Evolutionary conservation across 176 grass and related monocot species (phyloP).

Genomic region (Bromus sterilis): DNA sequence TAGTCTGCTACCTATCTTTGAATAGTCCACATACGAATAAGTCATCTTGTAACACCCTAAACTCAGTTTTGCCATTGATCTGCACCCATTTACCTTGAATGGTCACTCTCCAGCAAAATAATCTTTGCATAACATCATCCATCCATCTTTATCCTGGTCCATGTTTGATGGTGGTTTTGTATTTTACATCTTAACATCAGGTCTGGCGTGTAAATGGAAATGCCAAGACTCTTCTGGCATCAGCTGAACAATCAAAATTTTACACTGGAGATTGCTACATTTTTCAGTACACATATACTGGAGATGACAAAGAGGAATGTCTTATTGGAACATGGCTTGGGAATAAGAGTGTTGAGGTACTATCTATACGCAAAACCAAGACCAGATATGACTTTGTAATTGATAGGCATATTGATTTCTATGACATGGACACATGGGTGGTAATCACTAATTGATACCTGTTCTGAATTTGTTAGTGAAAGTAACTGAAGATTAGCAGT

Average conservation of each 20-base stretch:
- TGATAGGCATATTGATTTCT: background rate
- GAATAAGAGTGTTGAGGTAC: constrained; percentile 77
- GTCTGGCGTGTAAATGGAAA: constrained; percentile 85
- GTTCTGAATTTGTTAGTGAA: background rate
- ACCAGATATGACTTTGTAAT: constrained; percentile 9
- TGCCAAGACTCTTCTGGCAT: constrained; percentile 58
- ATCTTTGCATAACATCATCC: background rate
- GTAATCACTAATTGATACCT: background rate
- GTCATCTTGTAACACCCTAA: background rate
- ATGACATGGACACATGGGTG: background rate
- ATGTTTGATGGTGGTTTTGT: constrained; percentile 17
- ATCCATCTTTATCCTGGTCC: constrained; percentile 13
- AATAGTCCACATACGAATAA: background rate
- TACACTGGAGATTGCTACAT: constrained; percentile 94
- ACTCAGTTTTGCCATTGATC: background rate
- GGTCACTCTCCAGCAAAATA: background rate
- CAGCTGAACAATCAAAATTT: constrained; percentile 61
- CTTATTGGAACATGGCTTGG: constrained; percentile 98
- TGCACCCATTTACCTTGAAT: constrained; percentile 6
- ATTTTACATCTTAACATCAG: constrained; percentile 36
- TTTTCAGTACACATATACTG: constrained; percentile 84
- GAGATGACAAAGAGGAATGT: constrained; percentile 85
- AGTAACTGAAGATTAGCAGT: background rate
- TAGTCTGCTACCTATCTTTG: background rate
- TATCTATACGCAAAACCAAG: background rate